Conservation (phyloP, 2,329 filamentous ascomycete species). For the Aspergillus novoparasiticus region DNA sequence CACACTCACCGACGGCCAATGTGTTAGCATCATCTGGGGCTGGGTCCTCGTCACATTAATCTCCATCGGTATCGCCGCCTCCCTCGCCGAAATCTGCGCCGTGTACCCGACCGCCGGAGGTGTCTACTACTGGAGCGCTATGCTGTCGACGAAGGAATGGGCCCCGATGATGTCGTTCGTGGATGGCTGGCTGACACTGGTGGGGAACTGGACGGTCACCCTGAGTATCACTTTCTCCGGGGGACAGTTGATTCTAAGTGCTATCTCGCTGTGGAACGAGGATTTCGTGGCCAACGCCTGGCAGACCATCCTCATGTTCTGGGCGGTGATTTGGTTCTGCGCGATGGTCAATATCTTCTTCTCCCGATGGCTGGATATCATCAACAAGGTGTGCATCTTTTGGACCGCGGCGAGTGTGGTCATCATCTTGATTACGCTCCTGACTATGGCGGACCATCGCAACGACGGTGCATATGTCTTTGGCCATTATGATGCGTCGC, state of each 20-base stretch:
- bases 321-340: constrained; percentile 69
- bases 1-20: constrained; percentile 68
- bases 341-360: constrained; percentile 67
- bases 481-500: constrained; percentile 66
- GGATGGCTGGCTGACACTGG: constrained; percentile 71
- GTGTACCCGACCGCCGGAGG: constrained; percentile 70
- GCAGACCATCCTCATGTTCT: constrained; percentile 73
- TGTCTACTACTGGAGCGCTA: constrained; percentile 72
- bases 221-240: constrained; percentile 72
- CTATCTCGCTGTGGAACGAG: constrained; percentile 71
- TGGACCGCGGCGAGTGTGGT: constrained; percentile 69
- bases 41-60: constrained; percentile 69
- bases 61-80: constrained; percentile 65
- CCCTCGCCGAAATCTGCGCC: constrained; percentile 69
- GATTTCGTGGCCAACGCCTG: constrained; percentile 67
- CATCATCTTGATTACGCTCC: constrained; percentile 67
- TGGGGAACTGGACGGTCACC: constrained; percentile 73
- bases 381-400: constrained; percentile 73
- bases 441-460: constrained; percentile 61
- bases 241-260: constrained; percentile 67
- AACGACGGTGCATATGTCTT: constrained; percentile 68
- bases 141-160: constrained; percentile 66
- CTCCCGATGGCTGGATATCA: constrained; percentile 63
- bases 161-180: constrained; percentile 70
- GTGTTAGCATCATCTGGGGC: constrained; percentile 70